A percentile compares a stretch with the other conserved stretches of the same genome.
Evolutionary conservation across 345 rosid genomes (phyloP).

Genomic region (Angophora floribunda): DNA sequence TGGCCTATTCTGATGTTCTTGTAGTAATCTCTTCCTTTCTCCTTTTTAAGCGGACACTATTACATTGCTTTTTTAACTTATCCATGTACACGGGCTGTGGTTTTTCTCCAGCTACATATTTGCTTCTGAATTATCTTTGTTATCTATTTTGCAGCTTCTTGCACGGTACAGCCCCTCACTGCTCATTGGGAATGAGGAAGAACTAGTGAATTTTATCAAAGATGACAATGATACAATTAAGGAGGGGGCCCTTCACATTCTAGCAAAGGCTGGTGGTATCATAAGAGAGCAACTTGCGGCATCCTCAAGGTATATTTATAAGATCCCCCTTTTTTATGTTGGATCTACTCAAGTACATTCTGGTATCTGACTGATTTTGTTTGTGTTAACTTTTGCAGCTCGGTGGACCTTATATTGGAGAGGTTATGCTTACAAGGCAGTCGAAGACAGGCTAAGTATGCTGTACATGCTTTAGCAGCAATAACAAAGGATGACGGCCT

Average conservation of each 20-base stretch:
- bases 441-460: constrained; percentile 91
- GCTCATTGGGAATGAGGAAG: constrained; percentile 77
- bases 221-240: constrained; percentile 79
- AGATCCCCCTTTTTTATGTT: neutral
- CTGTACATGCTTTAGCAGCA: constrained; percentile 95
- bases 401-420: constrained; percentile 88
- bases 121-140: neutral
- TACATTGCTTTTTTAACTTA: neutral
- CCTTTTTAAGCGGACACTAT: neutral
- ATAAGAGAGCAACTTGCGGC: constrained; percentile 83
- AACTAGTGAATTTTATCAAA: constrained; percentile 64
- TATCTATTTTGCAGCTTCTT: constrained; percentile 51
- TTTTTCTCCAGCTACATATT: neutral
- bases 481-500: constrained; percentile 97
- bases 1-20: neutral
- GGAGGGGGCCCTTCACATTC: constrained; percentile 86
- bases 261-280: constrained; percentile 95
- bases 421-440: constrained; percentile 91
- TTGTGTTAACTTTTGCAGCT: constrained; percentile 41
- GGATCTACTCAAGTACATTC: constrained; percentile 7
- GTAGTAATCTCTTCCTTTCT: neutral
- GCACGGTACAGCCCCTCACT: constrained; percentile 78
- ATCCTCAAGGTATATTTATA: constrained; percentile 50
- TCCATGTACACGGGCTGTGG: neutral
- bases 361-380: neutral